A percentile compares a stretch with the other conserved stretches of the same genome.
Conservation (phyloP, 139 green algal species). For the Chlamydomonas sphaeroides region DNA sequence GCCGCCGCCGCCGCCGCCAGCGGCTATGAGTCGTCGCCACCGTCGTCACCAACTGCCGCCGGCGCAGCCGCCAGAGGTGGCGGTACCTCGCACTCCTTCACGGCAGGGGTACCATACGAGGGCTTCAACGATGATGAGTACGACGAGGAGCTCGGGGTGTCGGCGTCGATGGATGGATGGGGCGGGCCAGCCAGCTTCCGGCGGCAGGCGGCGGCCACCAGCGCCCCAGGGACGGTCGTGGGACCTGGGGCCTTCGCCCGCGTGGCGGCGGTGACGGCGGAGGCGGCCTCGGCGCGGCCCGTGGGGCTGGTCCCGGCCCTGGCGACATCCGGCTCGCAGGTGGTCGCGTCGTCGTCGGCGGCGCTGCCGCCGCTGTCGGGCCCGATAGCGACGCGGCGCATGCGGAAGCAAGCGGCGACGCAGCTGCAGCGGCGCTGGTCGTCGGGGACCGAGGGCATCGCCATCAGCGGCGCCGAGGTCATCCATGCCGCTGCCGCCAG, state of each 20-base stretch:
- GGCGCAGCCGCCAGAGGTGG: too few relatives aligned
- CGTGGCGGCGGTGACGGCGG: conserved; percentile 16
- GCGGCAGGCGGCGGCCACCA: not conserved
- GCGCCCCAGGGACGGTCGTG: not conserved
- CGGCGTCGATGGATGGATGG: not conserved
- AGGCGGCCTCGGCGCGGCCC: not conserved
- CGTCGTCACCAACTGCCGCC: too few relatives aligned
- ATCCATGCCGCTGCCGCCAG: not conserved
- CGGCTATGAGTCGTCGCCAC: not conserved
- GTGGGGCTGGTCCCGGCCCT: conserved; percentile 18
- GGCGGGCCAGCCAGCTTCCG: not conserved
- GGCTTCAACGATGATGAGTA: not conserved
- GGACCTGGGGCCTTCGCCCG: not conserved
- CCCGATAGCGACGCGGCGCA: not conserved
- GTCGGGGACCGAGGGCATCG: too few relatives aligned
- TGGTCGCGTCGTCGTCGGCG: not conserved
- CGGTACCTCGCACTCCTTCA: too few relatives aligned
- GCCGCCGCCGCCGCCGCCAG: not conserved
- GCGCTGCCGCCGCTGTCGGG: not conserved
- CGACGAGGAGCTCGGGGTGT: not conserved
- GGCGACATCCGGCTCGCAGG: not conserved
- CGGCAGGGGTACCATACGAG: too few relatives aligned
- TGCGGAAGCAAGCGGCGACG: not conserved
- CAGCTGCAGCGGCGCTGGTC: conserved; percentile 2
- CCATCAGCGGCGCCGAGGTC: too few relatives aligned